phyloP scores from a whole-genome alignment of 1,139 yeast genomes.

The Torulaspora pretoriensis region DNA sequence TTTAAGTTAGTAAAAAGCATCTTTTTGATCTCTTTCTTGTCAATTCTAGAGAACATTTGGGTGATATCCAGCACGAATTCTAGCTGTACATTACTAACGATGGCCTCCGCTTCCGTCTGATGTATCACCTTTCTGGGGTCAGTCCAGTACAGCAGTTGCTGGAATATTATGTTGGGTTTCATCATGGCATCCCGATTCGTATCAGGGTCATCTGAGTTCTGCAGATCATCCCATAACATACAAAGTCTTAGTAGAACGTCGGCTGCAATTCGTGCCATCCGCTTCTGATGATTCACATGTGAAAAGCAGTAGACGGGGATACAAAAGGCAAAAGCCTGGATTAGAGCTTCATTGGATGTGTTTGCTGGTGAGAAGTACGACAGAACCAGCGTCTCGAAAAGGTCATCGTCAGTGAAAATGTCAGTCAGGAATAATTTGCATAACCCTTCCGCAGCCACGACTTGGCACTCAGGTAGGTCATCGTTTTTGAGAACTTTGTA shows the following conservation, averaged over 20 bases:
- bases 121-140: slow-evolving; percentile 71
- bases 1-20: slow-evolving; percentile 52
- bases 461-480: slow-evolving; percentile 64
- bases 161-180: slow-evolving; percentile 58
- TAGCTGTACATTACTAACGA: slow-evolving; percentile 50
- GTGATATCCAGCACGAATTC: slow-evolving; percentile 56
- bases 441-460: slow-evolving; percentile 80
- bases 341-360: slow-evolving; percentile 57
- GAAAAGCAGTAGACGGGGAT: slow-evolving; percentile 88
- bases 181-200: slow-evolving; percentile 40
- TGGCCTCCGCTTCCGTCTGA: slow-evolving; percentile 41
- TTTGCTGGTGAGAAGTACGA: slow-evolving; percentile 73
- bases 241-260: slow-evolving; percentile 60
- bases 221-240: slow-evolving; percentile 36
- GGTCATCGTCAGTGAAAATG: slow-evolving; percentile 61
- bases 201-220: slow-evolving; percentile 36
- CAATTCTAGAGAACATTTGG: slow-evolving; percentile 45
- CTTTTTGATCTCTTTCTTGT: slow-evolving; percentile 52
- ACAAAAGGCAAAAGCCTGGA: slow-evolving; percentile 83
- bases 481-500: slow-evolving; percentile 59
- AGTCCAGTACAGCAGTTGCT: slow-evolving; percentile 81
- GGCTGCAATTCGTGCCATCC: slow-evolving; percentile 59
- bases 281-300: slow-evolving; percentile 65
- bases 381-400: slow-evolving; percentile 66
- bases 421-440: slow-evolving; percentile 81